Conservation (phyloP, 345 rosid genomes). For the Melaleuca alternifolia region DNA sequence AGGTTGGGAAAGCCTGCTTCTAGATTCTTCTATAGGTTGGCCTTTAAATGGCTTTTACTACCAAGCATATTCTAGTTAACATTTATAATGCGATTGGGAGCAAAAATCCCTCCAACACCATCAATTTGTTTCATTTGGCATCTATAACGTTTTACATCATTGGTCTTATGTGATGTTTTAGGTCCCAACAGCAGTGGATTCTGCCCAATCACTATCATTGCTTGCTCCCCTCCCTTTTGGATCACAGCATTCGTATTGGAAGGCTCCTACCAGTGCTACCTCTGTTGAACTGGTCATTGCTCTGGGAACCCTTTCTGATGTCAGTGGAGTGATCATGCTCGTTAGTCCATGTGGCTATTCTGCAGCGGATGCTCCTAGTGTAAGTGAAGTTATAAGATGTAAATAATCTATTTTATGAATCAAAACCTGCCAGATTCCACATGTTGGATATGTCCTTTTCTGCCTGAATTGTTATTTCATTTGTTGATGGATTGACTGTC, state of each 20-base stretch:
- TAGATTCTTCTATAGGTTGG: neutral
- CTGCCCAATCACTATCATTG: constrained; percentile 69
- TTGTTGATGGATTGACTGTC: neutral
- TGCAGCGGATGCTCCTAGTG: constrained; percentile 63
- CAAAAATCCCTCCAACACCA: neutral
- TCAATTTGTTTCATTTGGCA: neutral
- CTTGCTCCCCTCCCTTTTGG: constrained; percentile 62
- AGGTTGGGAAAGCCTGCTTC: neutral
- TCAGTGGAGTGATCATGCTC: constrained; percentile 66
- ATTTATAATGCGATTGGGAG: neutral
- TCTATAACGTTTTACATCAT: neutral
- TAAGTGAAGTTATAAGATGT: constrained; percentile 18
- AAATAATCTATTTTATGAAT: neutral
- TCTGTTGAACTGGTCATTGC: constrained; percentile 59
- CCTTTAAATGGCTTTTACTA: neutral
- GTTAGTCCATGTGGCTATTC: constrained; percentile 96
- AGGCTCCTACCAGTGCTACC: constrained; percentile 58
- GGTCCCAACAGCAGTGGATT: constrained; percentile 85
- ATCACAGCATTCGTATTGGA: constrained; percentile 60
- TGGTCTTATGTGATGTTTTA: constrained; percentile 14
- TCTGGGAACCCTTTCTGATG: constrained; percentile 70
- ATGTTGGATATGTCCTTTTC: neutral
- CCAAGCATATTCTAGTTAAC: neutral
- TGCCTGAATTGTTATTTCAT: neutral
- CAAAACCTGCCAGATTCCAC: neutral